These are phyloP conservation scores for Tinospora cordifolia DNA, from an alignment of 164 flowering plant species.

Conservation along the genomic window DNA sequence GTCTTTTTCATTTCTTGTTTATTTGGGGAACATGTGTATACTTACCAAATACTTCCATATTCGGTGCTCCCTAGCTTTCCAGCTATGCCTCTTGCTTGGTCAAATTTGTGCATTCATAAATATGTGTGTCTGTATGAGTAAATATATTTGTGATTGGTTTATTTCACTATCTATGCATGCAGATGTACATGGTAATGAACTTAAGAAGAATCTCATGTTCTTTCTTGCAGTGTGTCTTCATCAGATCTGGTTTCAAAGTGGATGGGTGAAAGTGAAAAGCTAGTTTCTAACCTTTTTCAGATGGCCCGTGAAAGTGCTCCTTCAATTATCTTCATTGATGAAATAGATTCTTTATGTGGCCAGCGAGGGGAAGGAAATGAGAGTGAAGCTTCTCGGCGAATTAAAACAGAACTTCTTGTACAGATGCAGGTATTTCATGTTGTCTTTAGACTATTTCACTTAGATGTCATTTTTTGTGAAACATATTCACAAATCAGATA, in stretches of 20 bases:
- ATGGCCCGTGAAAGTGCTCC: constrained; percentile 99
- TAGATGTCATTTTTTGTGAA: background rate
- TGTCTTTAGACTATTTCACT: background rate
- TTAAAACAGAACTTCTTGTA: constrained; percentile 94
- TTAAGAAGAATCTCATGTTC: constrained; percentile 14
- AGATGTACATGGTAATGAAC: background rate
- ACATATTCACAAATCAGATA: no score
- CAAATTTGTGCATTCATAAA: no score
- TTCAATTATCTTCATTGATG: constrained; percentile 90
- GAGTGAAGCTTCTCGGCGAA: constrained; percentile 98
- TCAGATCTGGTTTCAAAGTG: constrained; percentile 96
- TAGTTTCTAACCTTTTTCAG: constrained; percentile 89
- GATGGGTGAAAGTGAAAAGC: constrained; percentile 99
- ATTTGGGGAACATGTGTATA: background rate
- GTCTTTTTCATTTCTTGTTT: background rate
- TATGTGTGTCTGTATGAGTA: background rate
- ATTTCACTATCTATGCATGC: no score
- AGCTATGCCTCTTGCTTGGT: background rate
- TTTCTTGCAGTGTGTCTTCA: constrained; percentile 65
- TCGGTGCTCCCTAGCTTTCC: background rate
- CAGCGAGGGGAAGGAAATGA: constrained; percentile 96
- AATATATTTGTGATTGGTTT: background rate
- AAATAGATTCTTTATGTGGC: constrained; percentile 94
- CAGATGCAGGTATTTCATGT: constrained; percentile 85
- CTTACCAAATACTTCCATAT: no score